Evolutionary conservation across 2,329 filamentous ascomycete genomes (phyloP), one percentile per base, ranked within the genome.

Genomic region (Cladophialophora carrionii): DNA sequence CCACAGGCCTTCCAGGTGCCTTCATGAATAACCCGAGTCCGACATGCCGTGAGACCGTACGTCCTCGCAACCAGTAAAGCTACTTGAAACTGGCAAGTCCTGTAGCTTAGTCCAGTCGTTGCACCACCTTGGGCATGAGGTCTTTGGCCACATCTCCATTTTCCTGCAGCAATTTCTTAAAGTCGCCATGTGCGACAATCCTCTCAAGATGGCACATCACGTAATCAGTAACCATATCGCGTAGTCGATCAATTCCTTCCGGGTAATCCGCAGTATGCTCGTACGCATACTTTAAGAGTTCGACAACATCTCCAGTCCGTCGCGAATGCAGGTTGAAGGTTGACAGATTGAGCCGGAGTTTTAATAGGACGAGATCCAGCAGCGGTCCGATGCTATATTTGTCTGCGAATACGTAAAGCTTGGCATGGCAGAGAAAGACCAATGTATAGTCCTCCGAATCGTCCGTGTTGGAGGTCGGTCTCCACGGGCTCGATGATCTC

Each of bases 381-480:
- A 81, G 73, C 2, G 69, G 49, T 7, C 73, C 53, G 24, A 80
- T 77, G 34, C 73, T 71, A 66, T 79, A 79, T 57, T 73, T 77
- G 62, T 82, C 77, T 0, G 79, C 76, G 20, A 81, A 72, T 1
- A 76, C 71, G 52, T 78, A 80, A 3, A 81, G 66, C 24, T 71
- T 72, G 0, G 76, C 78, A 66, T 80, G 78, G n/a, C 71, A 74
- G 5, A 80, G 70, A 52, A 81, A 74, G 10, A 78, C 74, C n/a
- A 71, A 69, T 0, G 71, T 73, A 62, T 74, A 76, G 61, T 75
- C 72, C 52, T 76, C 68, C 9, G 54, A 43, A 2, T 57, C 53
- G 12, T 63, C 31, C 6, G 22, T 53, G 32, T 72, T 72, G 9
- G n/a, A 20, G 2, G 54, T 32, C 41, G 70, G 62, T 17, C 61